phyloP scores from a whole-genome alignment of 2,329 filamentous ascomycete genomes.

The Torrubiella hemipterigena region DNA sequence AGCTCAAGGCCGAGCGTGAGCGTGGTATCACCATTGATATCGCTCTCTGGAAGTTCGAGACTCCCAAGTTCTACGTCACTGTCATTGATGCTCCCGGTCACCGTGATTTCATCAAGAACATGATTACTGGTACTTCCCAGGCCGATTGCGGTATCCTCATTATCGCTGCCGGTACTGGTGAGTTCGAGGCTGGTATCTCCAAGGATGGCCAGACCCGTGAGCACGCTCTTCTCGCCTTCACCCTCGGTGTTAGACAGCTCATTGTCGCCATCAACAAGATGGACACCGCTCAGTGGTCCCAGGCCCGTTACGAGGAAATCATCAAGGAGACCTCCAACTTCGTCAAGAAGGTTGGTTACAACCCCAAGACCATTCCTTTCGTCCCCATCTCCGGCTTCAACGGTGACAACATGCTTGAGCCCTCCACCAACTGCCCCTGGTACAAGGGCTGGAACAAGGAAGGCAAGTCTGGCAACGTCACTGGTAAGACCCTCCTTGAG shows the following conservation, averaged over 20 bases:
- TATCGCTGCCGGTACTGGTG: conserved; percentile 99
- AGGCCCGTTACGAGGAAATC: conserved; percentile 95
- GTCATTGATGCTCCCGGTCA: conserved; percentile 99
- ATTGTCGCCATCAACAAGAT: conserved; percentile 99
- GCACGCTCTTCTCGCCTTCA: conserved; percentile 99
- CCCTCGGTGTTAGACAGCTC: conserved; percentile 99
- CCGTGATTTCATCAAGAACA: conserved; percentile 99
- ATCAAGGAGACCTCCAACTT: conserved; percentile 99
- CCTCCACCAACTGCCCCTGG: conserved; percentile 92
- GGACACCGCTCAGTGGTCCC: conserved; percentile 98
- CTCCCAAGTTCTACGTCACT: conserved; percentile 93
- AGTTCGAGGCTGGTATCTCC: conserved; percentile 99
- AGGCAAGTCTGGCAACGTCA: conserved; percentile 70
- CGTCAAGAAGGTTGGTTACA: conserved; percentile 99
- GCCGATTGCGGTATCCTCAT: conserved; percentile 99
- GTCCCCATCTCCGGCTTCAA: conserved; percentile 99
- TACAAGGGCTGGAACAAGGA: conserved; percentile 99
- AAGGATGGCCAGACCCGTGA: conserved; percentile 99
- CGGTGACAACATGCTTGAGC: conserved; percentile 98
- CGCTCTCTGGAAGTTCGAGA: conserved; percentile 99
- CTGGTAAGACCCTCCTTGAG: conserved; percentile 97
- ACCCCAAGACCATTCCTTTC: conserved; percentile 97
- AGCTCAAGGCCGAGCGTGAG: conserved; percentile 99
- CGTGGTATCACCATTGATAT: conserved; percentile 99
- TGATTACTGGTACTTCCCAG: conserved; percentile 99